phyloP scores from a whole-genome alignment of 345 rosid species.

The Zanthoxylum bungeanum region DNA sequence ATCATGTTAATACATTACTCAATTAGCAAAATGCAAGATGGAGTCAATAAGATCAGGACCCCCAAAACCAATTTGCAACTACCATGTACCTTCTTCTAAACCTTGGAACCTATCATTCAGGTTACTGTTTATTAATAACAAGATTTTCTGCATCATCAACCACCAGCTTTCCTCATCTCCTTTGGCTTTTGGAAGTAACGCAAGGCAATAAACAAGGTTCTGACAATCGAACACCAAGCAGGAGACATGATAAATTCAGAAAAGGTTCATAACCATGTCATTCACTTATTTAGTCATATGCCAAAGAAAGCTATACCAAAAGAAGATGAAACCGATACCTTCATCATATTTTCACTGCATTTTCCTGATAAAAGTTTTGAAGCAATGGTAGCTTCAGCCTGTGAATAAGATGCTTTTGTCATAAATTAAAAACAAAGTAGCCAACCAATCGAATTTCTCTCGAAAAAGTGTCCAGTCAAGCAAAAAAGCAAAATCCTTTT shows the following conservation, averaged over 20 bases:
- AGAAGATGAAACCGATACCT: slow-evolving; percentile 41
- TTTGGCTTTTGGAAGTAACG: slow-evolving; percentile 79
- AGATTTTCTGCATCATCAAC: slow-evolving; percentile 63
- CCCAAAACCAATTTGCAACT: neutral
- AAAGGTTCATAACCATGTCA: slow-evolving; percentile 8
- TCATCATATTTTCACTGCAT: slow-evolving; percentile 47
- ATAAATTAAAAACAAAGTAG: slow-evolving; percentile 5
- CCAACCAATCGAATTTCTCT: neutral
- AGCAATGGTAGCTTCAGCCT: slow-evolving; percentile 71
- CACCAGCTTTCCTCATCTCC: slow-evolving; percentile 83
- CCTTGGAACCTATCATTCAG: slow-evolving; percentile 69
- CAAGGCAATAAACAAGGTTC: slow-evolving; percentile 75
- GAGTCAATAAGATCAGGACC: no score
- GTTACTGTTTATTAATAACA: slow-evolving; percentile 52
- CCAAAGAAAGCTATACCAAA: neutral
- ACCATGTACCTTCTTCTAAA: slow-evolving; percentile 71
- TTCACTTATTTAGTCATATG: slow-evolving; percentile 13
- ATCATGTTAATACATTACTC: no score
- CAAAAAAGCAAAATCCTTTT: neutral
- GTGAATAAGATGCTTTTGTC: slow-evolving; percentile 18
- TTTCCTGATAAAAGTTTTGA: slow-evolving; percentile 61
- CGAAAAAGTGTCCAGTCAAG: neutral
- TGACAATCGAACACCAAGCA: slow-evolving; percentile 32
- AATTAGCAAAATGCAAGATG: no score
- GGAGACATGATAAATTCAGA: slow-evolving; percentile 11